phyloP scores from a whole-genome alignment of 768 basidiomycete species.

The Termitomyces sp. region DNA sequence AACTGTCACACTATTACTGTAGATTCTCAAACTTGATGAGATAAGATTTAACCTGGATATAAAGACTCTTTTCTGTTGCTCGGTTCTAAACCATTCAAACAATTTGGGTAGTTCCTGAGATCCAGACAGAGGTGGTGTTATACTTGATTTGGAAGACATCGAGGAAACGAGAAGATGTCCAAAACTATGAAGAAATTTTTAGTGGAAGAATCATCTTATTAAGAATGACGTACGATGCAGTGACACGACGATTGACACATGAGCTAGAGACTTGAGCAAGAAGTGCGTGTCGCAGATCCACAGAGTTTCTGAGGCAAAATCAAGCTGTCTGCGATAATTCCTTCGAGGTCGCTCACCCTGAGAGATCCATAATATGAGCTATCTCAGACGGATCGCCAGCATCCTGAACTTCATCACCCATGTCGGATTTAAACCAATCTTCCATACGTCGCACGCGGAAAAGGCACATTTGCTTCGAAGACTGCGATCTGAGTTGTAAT shows the following conservation, averaged over 20 bases:
- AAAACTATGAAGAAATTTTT: constrained; percentile 33
- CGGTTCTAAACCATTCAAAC: constrained; percentile 37
- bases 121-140: constrained; percentile 45
- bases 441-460: constrained; percentile 61
- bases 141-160: constrained; percentile 25
- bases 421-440: constrained; percentile 45
- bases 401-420: constrained; percentile 26
- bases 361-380: constrained; percentile 25
- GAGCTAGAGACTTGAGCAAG: constrained; percentile 1
- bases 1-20: constrained; percentile 20
- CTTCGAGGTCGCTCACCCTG: constrained; percentile 20
- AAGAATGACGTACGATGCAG: constrained; percentile 34
- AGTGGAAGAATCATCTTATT: background rate
- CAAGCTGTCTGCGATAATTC: background rate
- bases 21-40: background rate
- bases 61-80: constrained; percentile 31
- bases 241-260: constrained; percentile 16
- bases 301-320: background rate
- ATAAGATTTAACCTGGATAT: constrained; percentile 38
- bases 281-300: constrained; percentile 8
- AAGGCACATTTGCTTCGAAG: constrained; percentile 31
- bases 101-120: constrained; percentile 33
- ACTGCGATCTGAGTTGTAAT: constrained; percentile 44
- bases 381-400: constrained; percentile 33
- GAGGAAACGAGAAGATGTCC: constrained; percentile 55